These are phyloP conservation scores for Mallotus nudiflorus DNA, from an alignment of 345 rosid species.

Conservation along the genomic window DNA sequence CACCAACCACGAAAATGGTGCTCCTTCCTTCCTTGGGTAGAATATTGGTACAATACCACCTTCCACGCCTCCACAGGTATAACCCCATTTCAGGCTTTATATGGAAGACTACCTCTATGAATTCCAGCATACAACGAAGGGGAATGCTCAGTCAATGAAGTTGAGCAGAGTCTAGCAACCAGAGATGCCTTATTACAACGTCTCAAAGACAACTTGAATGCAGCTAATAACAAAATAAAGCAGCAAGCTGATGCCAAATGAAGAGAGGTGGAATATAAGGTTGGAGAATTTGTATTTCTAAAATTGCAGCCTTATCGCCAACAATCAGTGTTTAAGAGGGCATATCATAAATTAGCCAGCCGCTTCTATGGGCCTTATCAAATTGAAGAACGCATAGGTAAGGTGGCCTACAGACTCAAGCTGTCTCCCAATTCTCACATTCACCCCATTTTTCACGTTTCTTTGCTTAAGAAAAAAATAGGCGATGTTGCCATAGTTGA, in stretches of 20 bases:
- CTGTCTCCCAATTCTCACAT: neutral
- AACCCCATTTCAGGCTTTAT: too few relatives aligned
- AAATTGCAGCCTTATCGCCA: too few relatives aligned
- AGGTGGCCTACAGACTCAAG: neutral
- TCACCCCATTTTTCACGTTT: neutral
- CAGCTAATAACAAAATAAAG: neutral
- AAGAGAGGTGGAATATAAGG: fast-evolving
- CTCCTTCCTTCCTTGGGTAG: neutral
- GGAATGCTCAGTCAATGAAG: neutral
- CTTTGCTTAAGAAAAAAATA: neutral
- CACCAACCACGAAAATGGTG: neutral
- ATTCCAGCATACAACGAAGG: neutral
- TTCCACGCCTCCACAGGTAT: neutral
- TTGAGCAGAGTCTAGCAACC: neutral
- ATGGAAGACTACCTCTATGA: neutral
- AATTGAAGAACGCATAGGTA: neutral
- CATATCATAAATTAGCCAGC: too few relatives aligned
- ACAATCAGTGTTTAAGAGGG: too few relatives aligned
- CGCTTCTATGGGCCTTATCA: too few relatives aligned
- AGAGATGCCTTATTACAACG: neutral
- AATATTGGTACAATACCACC: neutral
- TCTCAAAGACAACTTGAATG: neutral
- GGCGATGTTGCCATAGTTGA: too few relatives aligned
- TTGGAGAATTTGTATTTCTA: neutral
- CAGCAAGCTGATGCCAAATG: neutral